Evolutionary conservation across 2,329 filamentous ascomycete species (phyloP), one percentile per base, ranked within the genome.

Genomic region (Clarireedia paspali): DNA sequence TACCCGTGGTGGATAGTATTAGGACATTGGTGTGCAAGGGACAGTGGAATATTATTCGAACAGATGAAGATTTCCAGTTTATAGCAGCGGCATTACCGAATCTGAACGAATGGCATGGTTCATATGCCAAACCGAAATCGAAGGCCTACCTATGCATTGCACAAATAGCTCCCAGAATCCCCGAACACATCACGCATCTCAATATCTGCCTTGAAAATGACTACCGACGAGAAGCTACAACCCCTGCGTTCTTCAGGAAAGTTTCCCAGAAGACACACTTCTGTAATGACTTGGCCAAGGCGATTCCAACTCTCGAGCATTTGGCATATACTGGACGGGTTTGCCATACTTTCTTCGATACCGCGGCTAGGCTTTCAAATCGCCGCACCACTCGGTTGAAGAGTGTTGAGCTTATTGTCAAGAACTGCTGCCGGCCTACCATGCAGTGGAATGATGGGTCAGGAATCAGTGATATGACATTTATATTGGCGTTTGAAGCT

Each of bases 21-120:
- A 78, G 78, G 53, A 88, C 85, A 0, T 75, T 90, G 20, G 80
- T 89, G 45, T 85, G 86, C 70, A 84, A 86, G 63, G 87, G 87
- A 6, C 85, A 89, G 62, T 91, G 87, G 87, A 90, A 90, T 65
- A 75, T 90, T 27, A 85, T 89, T 69, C 77, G 87, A 47, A 74
- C 78, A 15, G 73, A 80, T 45, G 72, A 74, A 17, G 85, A 90
- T 68, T 89, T 87, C 70, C 71, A 76, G 55, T 76, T 75, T 51
- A 77, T 91, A 50, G 75, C 82, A 20, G 69, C 72, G 12, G 85
- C 85, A 5, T 68, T 90, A 45, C 87, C 87, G 1, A 83, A 81
- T 59, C 71, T 90, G 15, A 72, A 69, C n/a, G 77, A 79, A 64
- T 77, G 75, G 73, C 74, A 79, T 61, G 77, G 74, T 59, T 70